Conservation (phyloP, 768 basidiomycete species). For the Mycena pura region DNA sequence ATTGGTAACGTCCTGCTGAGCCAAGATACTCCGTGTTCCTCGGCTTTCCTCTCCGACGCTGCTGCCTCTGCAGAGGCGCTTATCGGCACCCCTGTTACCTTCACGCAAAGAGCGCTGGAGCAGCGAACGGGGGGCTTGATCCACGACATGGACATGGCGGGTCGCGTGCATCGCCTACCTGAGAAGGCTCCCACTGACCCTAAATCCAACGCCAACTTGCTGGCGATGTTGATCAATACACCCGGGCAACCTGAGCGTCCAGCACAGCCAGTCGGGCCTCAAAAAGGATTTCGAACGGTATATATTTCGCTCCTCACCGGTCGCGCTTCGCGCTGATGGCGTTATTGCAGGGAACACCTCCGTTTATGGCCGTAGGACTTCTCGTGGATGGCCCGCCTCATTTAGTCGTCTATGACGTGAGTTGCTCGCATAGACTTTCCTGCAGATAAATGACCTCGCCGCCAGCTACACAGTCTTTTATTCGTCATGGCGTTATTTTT, state of each 20-base stretch:
- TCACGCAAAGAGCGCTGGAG: constrained; percentile 10
- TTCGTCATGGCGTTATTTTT: constrained; percentile 4
- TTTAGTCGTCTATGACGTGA: constrained; percentile 1
- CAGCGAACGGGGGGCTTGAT: not conserved
- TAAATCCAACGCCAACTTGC: not conserved
- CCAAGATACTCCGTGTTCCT: not conserved
- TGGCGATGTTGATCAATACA: not conserved
- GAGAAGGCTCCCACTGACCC: not conserved
- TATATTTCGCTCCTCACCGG: not conserved
- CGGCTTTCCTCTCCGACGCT: constrained; percentile 7
- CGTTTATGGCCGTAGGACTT: constrained; percentile 12
- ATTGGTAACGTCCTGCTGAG: constrained; percentile 14
- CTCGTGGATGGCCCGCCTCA: constrained; percentile 2
- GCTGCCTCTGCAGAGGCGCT: not conserved
- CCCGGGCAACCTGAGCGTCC: not conserved
- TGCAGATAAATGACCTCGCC: not conserved
- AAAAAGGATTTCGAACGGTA: constrained; percentile 10
- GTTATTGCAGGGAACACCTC: constrained; percentile 15
- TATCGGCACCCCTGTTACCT: not conserved
- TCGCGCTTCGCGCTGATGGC: constrained; percentile 9
- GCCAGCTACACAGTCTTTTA: constrained; percentile 7
- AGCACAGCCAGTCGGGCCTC: not conserved
- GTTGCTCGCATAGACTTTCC: constrained; percentile 7
- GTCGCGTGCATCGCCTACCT: not conserved
- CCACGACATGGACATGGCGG: constrained; percentile 16